phyloP scores from a whole-genome alignment of 225 moss, liverwort and hornwort genomes.

The Marchantia polymorpha region DNA sequence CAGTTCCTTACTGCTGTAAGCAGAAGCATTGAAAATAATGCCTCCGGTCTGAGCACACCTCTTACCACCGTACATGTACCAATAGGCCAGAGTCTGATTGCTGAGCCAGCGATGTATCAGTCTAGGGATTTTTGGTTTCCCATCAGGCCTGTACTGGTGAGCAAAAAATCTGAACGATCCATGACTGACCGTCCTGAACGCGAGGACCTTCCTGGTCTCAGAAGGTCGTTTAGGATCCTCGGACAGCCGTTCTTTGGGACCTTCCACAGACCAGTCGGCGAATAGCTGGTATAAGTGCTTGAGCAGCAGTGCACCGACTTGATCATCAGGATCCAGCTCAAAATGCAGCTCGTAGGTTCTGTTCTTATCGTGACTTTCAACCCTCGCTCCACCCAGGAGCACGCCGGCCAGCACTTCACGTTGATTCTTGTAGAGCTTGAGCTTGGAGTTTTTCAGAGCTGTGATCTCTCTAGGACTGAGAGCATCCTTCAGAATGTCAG shows the following conservation, averaged over 20 bases:
- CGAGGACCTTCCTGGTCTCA: slow-evolving; percentile 36
- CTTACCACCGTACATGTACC: slow-evolving; percentile 91
- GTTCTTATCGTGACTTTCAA: slow-evolving; percentile 62
- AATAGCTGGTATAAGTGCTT: slow-evolving; percentile 71
- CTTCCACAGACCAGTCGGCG: slow-evolving; percentile 66
- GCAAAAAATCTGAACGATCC: slow-evolving; percentile 91
- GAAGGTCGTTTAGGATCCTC: slow-evolving; percentile 21
- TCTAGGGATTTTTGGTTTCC: slow-evolving; percentile 67
- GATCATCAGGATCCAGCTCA: slow-evolving; percentile 52
- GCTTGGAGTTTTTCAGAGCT: slow-evolving; percentile 41
- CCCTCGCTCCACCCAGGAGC: slow-evolving; percentile 70
- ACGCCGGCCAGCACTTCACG: slow-evolving; percentile 85
- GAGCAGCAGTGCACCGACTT: slow-evolving; percentile 55
- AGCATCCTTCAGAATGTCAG: slow-evolving; percentile 43
- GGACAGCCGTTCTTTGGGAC: slow-evolving; percentile 42
- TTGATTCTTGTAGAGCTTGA: slow-evolving; percentile 60
- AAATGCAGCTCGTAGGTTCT: slow-evolving; percentile 75
- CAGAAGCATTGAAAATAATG: slow-evolving; percentile 64
- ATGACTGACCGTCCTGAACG: slow-evolving; percentile 80
- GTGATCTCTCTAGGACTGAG: slow-evolving; percentile 50
- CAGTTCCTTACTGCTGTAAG: slow-evolving; percentile 70
- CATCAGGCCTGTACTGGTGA: slow-evolving; percentile 83
- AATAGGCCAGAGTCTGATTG: slow-evolving; percentile 81
- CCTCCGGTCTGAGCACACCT: slow-evolving; percentile 67
- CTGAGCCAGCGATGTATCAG: slow-evolving; percentile 88